phyloP scores from a whole-genome alignment of 2,329 filamentous ascomycete genomes.

The Fusarium verrucosum region DNA sequence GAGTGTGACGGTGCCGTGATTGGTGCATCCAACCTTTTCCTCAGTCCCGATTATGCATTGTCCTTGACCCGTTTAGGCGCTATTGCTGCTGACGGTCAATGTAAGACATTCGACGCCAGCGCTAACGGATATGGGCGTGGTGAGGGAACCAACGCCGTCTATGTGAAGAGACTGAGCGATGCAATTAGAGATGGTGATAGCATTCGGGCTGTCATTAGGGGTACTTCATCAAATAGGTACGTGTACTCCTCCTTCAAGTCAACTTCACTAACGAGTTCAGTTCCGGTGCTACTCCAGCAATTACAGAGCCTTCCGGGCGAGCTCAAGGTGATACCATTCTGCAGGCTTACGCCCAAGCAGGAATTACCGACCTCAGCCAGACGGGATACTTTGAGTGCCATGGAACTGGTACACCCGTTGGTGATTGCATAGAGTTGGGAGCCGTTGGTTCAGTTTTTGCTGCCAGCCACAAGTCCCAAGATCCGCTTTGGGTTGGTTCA shows the following conservation, averaged over 20 bases:
- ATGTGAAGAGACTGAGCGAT: conserved; percentile 63
- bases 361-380: conserved; percentile 31
- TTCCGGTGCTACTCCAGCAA: conserved; percentile 59
- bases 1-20: conserved; percentile 49
- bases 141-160: conserved; percentile 63
- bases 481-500: conserved; percentile 54
- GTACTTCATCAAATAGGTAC: conserved; percentile 56
- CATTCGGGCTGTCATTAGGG: conserved; percentile 60
- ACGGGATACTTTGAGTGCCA: conserved; percentile 47
- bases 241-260: neutral
- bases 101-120: conserved; percentile 59
- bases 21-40: conserved; percentile 46
- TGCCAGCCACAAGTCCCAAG: conserved; percentile 31
- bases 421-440: conserved; percentile 44
- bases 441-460: conserved; percentile 50
- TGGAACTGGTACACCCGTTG: conserved; percentile 45
- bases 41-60: conserved; percentile 41
- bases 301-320: conserved; percentile 60
- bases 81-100: conserved; percentile 48
- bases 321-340: conserved; percentile 53
- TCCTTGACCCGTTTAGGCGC: conserved; percentile 39
- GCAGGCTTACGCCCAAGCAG: conserved; percentile 40
- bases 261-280: conserved; percentile 39
- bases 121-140: conserved; percentile 65
- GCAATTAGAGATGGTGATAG: conserved; percentile 63